Conservation (phyloP, 257 asterid genomes). For the Solanum ossicruentum region DNA sequence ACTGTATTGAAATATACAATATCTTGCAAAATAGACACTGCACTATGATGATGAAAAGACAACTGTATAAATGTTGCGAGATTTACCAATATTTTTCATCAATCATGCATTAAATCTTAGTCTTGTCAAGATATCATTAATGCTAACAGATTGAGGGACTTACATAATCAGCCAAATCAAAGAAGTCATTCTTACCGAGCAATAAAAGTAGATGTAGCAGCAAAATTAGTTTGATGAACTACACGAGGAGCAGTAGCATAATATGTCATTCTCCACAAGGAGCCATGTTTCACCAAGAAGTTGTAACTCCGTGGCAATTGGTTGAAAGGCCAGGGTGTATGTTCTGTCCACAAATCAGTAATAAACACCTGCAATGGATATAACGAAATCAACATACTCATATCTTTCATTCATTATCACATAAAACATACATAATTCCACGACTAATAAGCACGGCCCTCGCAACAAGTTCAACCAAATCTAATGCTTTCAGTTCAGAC, state of each 20-base stretch:
- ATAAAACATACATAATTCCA: not conserved
- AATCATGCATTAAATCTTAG: not conserved
- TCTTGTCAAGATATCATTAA: not conserved
- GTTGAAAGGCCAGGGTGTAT: constrained; percentile 99
- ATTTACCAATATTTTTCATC: not conserved
- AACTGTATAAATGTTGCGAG: not conserved
- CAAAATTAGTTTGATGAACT: constrained; percentile 87
- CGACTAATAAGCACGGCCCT: not conserved
- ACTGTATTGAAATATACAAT: not conserved
- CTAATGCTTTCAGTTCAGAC: not conserved
- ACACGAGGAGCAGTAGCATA: constrained; percentile 87
- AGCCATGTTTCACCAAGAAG: constrained; percentile 90
- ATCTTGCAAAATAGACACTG: not conserved
- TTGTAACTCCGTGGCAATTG: constrained; percentile 93
- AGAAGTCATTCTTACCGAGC: constrained; percentile 56
- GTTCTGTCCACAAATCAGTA: constrained; percentile 96
- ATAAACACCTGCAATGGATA: constrained; percentile 53
- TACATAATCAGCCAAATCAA: not conserved
- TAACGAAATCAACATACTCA: not conserved
- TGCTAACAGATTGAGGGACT: not conserved
- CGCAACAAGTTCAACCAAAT: not conserved
- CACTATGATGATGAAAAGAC: not conserved
- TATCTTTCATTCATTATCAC: not conserved
- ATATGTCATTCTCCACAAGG: constrained; percentile 87
- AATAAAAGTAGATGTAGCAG: constrained; percentile 90